phyloP scores from a whole-genome alignment of 257 asterid species.

The Agastache rugosa region DNA sequence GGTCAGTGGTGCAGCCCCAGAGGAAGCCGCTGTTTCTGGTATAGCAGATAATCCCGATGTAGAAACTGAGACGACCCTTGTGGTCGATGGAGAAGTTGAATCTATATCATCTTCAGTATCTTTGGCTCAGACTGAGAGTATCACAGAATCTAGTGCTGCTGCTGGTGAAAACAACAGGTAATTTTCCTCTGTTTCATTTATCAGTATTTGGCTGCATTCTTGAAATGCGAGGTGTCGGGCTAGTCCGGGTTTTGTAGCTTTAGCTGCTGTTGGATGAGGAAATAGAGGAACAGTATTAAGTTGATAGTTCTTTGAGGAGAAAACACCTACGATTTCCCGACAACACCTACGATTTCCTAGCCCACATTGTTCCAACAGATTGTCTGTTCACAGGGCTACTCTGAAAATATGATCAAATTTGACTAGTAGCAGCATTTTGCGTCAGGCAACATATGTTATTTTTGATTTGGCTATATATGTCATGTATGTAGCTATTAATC shows the following conservation, averaged over 20 bases:
- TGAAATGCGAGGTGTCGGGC: neutral
- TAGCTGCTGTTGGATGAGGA: conserved; percentile 8
- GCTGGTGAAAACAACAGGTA: conserved; percentile 25
- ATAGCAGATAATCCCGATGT: conserved; percentile 22
- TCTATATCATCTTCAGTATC: conserved; percentile 35
- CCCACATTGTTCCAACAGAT: conserved; percentile 16
- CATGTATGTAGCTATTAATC: conserved; percentile 33
- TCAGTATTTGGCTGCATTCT: conserved; percentile 17
- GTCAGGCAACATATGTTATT: conserved; percentile 29
- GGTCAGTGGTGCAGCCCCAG: neutral
- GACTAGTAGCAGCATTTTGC: conserved; percentile 19
- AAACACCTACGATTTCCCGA: neutral
- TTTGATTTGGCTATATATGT: conserved; percentile 23
- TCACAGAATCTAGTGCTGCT: conserved; percentile 18
- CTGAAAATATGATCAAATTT: conserved; percentile 12
- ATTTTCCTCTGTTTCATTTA: neutral
- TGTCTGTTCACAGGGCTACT: conserved; percentile 11
- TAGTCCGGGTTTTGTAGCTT: conserved; percentile 3
- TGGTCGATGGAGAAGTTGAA: conserved; percentile 33
- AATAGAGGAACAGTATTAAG: neutral
- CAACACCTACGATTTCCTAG: neutral
- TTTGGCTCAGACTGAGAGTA: conserved; percentile 19
- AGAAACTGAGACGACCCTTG: conserved; percentile 6
- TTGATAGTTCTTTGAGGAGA: conserved; percentile 25
- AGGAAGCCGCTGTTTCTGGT: neutral